Percentiles rank a stretch among this genome's conserved stretches.
These are phyloP conservation scores for Juglanconis juglandina DNA, from an alignment of 2,329 filamentous ascomycete genomes.

Conservation along the genomic window DNA sequence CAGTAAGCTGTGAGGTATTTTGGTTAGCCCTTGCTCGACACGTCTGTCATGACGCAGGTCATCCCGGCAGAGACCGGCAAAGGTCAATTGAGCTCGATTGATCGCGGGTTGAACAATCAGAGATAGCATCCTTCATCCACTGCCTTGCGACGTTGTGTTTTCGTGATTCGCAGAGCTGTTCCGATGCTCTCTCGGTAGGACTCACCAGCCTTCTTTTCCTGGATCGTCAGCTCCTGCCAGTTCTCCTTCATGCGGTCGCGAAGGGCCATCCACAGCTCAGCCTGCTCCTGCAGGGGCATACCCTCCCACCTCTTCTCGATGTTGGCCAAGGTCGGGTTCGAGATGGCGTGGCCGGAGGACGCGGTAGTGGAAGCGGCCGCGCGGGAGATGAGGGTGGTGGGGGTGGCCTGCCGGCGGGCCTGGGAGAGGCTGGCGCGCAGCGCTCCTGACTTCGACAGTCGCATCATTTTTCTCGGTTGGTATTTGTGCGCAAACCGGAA, in stretches of 20 bases:
- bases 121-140: neutral
- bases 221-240: conserved; percentile 90
- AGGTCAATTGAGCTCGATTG: conserved; percentile 7
- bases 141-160: neutral
- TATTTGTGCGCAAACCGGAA: neutral
- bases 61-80: conserved; percentile 20
- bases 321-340: conserved; percentile 93
- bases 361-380: conserved; percentile 60
- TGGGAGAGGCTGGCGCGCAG: conserved; percentile 44
- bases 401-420: conserved; percentile 36
- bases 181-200: conserved; percentile 28
- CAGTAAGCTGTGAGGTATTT: conserved; percentile 74
- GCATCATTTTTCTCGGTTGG: conserved; percentile 45
- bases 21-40: conserved; percentile 30
- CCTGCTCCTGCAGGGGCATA: conserved; percentile 98
- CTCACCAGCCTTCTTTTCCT: conserved; percentile 99
- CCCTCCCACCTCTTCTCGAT: conserved; percentile 99
- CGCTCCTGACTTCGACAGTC: conserved; percentile 50
- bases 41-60: conserved; percentile 12
- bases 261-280: conserved; percentile 97
- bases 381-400: conserved; percentile 38
- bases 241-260: conserved; percentile 98
- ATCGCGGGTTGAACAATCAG: neutral
- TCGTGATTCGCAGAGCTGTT: neutral
- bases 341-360: conserved; percentile 83